Conservation (phyloP, 2,329 filamentous ascomycete genomes). For the Ambrosiella cleistominuta region DNA sequence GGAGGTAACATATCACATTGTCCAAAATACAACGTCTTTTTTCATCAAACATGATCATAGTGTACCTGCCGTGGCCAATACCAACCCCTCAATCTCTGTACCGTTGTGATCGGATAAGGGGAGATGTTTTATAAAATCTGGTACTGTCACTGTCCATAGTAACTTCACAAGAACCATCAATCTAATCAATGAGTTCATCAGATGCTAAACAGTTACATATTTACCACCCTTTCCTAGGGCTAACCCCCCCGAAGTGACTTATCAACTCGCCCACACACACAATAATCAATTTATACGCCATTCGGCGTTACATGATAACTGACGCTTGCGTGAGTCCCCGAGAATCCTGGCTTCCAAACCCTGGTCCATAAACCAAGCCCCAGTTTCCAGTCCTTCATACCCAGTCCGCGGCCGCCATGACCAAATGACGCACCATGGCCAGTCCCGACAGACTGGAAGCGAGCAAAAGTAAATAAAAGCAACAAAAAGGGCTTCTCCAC, state of each 20-base stretch:
- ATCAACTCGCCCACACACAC: no score
- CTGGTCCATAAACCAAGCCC: conserved; percentile 1
- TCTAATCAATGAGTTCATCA: not conserved
- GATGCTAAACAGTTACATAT: not conserved
- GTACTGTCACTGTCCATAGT: not conserved
- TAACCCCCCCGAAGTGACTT: no score
- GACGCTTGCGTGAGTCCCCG: not conserved
- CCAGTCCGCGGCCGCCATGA: not conserved
- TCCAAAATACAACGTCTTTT: no score
- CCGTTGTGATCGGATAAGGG: no score
- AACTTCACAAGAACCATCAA: not conserved
- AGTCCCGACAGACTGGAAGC: conserved; percentile 3
- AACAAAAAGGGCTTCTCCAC: not conserved
- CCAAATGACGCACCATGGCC: conserved; percentile 2
- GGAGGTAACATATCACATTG: no score
- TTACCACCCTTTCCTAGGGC: no score
- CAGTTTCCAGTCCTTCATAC: not conserved
- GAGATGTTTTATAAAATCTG: not conserved
- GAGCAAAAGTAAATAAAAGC: not conserved
- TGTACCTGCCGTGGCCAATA: no score
- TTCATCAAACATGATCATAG: no score
- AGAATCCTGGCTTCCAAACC: not conserved
- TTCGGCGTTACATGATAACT: not conserved
- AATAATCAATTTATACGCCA: no score
- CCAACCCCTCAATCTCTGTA: no score